phyloP scores from a whole-genome alignment of 345 rosid genomes.

The Eucalyptus cloeziana region DNA sequence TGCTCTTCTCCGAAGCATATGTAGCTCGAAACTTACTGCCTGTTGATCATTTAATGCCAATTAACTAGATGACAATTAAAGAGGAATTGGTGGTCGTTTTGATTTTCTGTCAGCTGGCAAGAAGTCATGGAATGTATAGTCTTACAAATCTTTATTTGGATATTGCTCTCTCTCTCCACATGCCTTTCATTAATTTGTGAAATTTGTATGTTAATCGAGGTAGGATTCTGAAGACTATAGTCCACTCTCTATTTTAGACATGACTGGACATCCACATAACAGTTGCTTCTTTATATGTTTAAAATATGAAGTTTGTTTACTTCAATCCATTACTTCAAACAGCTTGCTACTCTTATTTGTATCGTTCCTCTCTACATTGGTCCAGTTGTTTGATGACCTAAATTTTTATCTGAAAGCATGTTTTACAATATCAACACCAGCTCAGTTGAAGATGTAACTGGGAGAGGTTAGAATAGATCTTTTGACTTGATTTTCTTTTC shows the following conservation, averaged over 20 bases:
- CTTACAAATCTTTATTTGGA: background rate
- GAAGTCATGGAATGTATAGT: background rate
- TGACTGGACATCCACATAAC: background rate
- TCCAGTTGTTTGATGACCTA: background rate
- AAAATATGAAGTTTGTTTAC: background rate
- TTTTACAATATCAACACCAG: constrained; percentile 77
- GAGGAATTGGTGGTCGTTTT: background rate
- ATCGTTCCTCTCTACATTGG: background rate
- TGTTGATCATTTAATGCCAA: background rate
- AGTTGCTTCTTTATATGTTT: background rate
- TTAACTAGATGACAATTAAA: background rate
- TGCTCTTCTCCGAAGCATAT: background rate
- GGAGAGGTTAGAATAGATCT: constrained; percentile 41
- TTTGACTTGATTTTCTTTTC: background rate
- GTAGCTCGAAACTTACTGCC: background rate
- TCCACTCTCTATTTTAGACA: background rate
- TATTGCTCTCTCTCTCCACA: background rate
- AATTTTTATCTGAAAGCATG: constrained; percentile 39
- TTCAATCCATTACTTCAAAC: background rate
- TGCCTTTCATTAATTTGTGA: too few relatives aligned
- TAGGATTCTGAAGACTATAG: background rate
- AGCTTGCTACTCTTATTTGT: background rate
- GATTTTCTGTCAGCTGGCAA: background rate
- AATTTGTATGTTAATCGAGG: background rate
- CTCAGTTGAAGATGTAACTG: constrained; percentile 76